Base-by-base conservation (phyloP, 148 eudicot genomes). In the Linanthus parryae region DNA sequence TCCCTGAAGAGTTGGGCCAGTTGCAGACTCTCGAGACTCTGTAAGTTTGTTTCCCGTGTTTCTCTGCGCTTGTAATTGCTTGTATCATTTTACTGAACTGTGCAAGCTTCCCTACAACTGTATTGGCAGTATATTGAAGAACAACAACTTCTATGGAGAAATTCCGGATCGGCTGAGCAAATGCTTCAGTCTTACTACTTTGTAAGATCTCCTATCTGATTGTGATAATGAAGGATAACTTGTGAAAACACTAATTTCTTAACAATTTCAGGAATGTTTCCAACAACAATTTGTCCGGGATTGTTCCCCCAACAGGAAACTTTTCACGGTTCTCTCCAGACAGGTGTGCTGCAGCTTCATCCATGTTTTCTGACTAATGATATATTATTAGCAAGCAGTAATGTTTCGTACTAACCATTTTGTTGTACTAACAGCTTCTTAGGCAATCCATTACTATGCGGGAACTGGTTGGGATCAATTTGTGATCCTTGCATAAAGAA, bases 381-480 rank as follows among this genome's bases (percentile, higher is more conserved):
- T n/a, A n/a, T n/a, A n/a, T n/a, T n/a, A n/a, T n/a, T n/a, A n/a
- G n/a, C n/a, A n/a, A n/a, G n/a, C n/a, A n/a, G n/a, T 36, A 1
- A 2, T 21, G 1, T 3, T 0, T 17, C 39, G 28, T 3, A 13
- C 19, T 18, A 8, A 29, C 16, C 12, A 16, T 12, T 12, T 18
- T 33, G 9, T 27, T 7, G 4, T 34, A 1, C 34, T 31, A n/a
- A 19, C 72, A 83, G 90, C 67, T 83, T 75, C 57, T 57, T 79
- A 9, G 90, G 90, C 33, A 83, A 83, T 44, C 80, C 85, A 39
- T 62, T 65, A 7, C 16, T 83, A 44, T 79, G 90, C 58, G 83
- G 90, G 4, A 70, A 83, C 59, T 83, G 90, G 90, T 56, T 67
- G 30, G 83, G 85, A 41, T 83, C 85, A 22, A 76, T 76, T 19